Base-by-base conservation (phyloP, 1,284 basidiomycete species). In the Microbotryum silenes-acaulis region DNA sequence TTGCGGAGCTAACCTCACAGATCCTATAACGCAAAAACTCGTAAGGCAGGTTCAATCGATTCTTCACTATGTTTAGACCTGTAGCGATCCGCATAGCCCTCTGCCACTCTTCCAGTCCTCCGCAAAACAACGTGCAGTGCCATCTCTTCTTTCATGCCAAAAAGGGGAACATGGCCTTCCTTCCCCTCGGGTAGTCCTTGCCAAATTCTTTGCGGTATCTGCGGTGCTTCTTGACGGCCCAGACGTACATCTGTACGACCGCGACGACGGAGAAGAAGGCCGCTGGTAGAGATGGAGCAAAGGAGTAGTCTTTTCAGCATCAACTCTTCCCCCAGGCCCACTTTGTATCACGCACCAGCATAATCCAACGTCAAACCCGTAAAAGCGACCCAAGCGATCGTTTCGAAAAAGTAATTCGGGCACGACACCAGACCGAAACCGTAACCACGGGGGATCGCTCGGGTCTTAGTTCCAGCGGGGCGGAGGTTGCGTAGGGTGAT, bases 351-450 rank as follows among this genome's bases (percentile, higher is more conserved):
- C 57, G 65, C 74, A 92, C 91, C 83, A 54, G 83, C 84, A 70
- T 83, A 79, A 70, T 86, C 88, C 56, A 85, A 82, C 4, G 91
- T 93, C 82, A 98, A 85, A 45, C 81, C 79, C 29, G 83, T 82
- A 58, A 97, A 80, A 25, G 82, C 79, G 14, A 81, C 72, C 88
- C 94, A 96, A 0, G 80, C 85, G 46, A 96, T 66, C 33, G 80
- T 81, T 77, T 98, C 96, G 74, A 94, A 97, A 74, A 91, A 86
- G 78, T 99, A 98, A 77, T 98, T 97, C 37, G 96, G 91, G 78
- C 85, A 90, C 7, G 89, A 88, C 47, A 96, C 84, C 47, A 85
- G 77, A 62, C 84, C 80, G 77, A 97, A 99, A 3, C 90, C 90
- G 66, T 88, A 90, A 2, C 81, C 94, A 29, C 81, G 79, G 0